Conservation (phyloP, 768 basidiomycete genomes). For the Mycena galericulata region DNA sequence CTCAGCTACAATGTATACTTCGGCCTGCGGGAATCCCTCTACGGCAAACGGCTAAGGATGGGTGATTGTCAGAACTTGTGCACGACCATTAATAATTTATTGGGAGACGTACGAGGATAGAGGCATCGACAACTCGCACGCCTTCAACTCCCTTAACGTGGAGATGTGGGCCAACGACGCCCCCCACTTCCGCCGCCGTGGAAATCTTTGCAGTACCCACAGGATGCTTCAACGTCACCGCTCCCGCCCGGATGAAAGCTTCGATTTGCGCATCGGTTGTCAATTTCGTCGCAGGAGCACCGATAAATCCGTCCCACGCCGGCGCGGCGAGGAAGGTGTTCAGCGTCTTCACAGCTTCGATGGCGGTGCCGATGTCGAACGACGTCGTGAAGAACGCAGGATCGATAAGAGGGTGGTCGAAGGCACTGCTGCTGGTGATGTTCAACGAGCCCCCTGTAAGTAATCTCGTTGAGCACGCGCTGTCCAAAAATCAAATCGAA, state of each 20-base stretch:
- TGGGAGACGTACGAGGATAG: slow-evolving; percentile 1
- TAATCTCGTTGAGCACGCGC: background rate
- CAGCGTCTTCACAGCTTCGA: slow-evolving; percentile 5
- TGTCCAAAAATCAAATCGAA: no score
- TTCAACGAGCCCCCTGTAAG: slow-evolving; percentile 20
- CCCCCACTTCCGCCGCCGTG: background rate
- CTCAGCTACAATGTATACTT: slow-evolving; percentile 38
- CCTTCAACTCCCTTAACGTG: slow-evolving; percentile 8
- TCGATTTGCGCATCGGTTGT: slow-evolving; percentile 9
- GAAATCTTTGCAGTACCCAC: slow-evolving; percentile 20
- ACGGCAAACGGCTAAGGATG: slow-evolving; percentile 1
- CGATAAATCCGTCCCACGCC: slow-evolving; percentile 9
- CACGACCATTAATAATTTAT: no score
- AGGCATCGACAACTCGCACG: slow-evolving; percentile 29
- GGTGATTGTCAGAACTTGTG: background rate
- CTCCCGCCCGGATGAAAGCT: slow-evolving; percentile 3
- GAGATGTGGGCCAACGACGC: slow-evolving; percentile 23
- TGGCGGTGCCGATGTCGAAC: slow-evolving; percentile 22
- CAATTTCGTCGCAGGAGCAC: background rate
- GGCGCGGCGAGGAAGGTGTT: slow-evolving; percentile 13
- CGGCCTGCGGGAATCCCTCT: slow-evolving; percentile 32
- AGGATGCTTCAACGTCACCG: slow-evolving; percentile 13
- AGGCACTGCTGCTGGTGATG: slow-evolving; percentile 12
- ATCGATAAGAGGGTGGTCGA: slow-evolving; percentile 27
- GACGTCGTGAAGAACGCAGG: slow-evolving; percentile 21